Evolutionary conservation across 2,329 filamentous ascomycete species (phyloP).

Genomic region (Diaporthe humulicola): DNA sequence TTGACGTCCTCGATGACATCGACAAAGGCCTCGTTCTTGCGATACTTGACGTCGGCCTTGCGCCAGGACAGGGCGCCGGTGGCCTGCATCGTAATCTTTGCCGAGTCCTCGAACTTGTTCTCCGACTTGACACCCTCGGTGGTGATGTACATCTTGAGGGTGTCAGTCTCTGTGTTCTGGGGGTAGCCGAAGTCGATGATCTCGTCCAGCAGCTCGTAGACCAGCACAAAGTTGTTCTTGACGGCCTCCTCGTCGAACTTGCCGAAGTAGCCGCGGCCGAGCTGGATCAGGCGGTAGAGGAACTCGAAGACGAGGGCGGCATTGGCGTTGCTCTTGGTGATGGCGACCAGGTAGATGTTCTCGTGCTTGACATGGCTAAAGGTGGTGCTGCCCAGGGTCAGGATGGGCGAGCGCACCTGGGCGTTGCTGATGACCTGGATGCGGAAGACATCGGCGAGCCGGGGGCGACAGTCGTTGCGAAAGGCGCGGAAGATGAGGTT

Average conservation of each 20-base stretch:
- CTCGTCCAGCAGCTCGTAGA: slow-evolving; percentile 97
- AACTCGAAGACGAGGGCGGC: slow-evolving; percentile 98
- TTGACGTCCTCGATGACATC: slow-evolving; percentile 99
- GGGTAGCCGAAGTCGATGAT: slow-evolving; percentile 99
- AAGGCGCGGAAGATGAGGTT: slow-evolving; percentile 99
- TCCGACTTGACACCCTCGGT: slow-evolving; percentile 98
- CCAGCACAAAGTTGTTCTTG: slow-evolving; percentile 99
- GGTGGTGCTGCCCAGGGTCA: slow-evolving; percentile 96
- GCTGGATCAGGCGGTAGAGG: slow-evolving; percentile 88
- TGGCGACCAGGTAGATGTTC: slow-evolving; percentile 97
- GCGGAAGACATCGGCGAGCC: slow-evolving; percentile 98
- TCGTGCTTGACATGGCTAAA: slow-evolving; percentile 99
- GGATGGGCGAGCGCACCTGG: slow-evolving; percentile 95
- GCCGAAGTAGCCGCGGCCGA: slow-evolving; percentile 96
- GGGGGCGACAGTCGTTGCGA: slow-evolving; percentile 96
- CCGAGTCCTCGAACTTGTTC: slow-evolving; percentile 87
- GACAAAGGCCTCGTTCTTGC: slow-evolving; percentile 99
- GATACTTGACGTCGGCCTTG: slow-evolving; percentile 97
- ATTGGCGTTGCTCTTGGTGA: slow-evolving; percentile 99
- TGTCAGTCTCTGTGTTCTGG: slow-evolving; percentile 98
- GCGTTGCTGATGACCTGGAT: slow-evolving; percentile 99
- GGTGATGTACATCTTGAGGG: slow-evolving; percentile 99
- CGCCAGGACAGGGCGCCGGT: slow-evolving; percentile 97
- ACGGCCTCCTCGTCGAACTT: slow-evolving; percentile 99
- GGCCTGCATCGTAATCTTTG: slow-evolving; percentile 99